Evolutionary conservation across 345 rosid species (phyloP).

Genomic region (Triadica sebifera): DNA sequence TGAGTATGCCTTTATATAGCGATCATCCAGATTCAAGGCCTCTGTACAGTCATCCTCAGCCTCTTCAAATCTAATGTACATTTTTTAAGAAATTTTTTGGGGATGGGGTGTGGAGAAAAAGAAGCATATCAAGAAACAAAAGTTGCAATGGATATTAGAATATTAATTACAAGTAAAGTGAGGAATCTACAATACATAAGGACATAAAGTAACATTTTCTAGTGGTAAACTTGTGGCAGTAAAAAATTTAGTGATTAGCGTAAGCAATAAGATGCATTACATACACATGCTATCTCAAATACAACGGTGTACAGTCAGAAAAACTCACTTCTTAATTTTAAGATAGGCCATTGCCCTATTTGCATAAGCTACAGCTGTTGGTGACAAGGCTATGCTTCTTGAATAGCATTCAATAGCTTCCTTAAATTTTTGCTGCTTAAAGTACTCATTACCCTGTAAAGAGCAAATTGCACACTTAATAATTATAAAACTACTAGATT

Average conservation of each 20-base stretch:
- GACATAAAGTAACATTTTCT: not conserved
- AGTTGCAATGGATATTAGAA: not conserved
- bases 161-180: not conserved
- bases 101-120: constrained; percentile 6
- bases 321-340: constrained; percentile 62
- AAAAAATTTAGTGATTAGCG: not conserved
- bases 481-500: not conserved
- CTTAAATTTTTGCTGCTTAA: constrained; percentile 75
- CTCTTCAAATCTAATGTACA: constrained; percentile 56
- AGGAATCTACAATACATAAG: not conserved
- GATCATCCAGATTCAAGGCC: constrained; percentile 87
- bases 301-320: not conserved
- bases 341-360: constrained; percentile 94
- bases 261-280: not conserved
- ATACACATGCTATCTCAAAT: not conserved
- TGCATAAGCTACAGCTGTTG: constrained; percentile 82
- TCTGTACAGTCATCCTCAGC: constrained; percentile 94
- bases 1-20: constrained; percentile 82
- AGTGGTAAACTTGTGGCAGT: not conserved
- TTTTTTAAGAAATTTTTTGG: not conserved
- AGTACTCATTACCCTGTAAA: constrained; percentile 74
- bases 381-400: constrained; percentile 81
- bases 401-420: constrained; percentile 90
- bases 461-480: not conserved
- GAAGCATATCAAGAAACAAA: not conserved